Evolutionary conservation across 2,329 filamentous ascomycete species (phyloP).

Genomic region (Remersonia thermophila): DNA sequence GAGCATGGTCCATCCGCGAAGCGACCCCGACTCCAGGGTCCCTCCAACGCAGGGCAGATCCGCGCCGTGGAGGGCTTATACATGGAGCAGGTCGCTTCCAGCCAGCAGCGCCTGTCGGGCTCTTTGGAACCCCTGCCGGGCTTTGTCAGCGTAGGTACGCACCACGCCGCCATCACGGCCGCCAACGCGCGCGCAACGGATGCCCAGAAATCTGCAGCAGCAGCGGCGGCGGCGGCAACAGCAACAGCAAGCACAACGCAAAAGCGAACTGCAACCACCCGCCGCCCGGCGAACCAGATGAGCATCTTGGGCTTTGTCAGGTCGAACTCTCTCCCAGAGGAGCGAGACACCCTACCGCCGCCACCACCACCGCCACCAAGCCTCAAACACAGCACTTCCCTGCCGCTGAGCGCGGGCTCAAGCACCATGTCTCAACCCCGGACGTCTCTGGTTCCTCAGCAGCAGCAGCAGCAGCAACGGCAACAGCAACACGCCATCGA

Average conservation of each 20-base stretch:
- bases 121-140: slow-evolving; percentile 36
- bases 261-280: slow-evolving; percentile 18
- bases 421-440: no score
- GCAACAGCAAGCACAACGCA: background rate
- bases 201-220: slow-evolving; percentile 6
- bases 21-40: background rate
- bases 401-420: background rate
- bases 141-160: slow-evolving; percentile 50
- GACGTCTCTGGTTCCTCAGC: no score
- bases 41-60: no score
- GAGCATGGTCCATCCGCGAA: slow-evolving; percentile 7
- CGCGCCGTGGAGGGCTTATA: no score
- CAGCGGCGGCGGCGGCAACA: no score
- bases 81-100: no score
- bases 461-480: no score
- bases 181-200: slow-evolving; percentile 19
- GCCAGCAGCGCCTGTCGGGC: no score
- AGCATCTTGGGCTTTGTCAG: slow-evolving; percentile 32
- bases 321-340: slow-evolving; percentile 8
- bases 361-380: background rate
- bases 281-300: slow-evolving; percentile 27
- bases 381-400: background rate
- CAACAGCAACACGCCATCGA: no score
- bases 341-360: background rate
- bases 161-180: slow-evolving; percentile 31